A percentile compares a stretch with the other conserved stretches of the same genome.
These are phyloP conservation scores for Colletotrichum sp. DNA, from an alignment of 2,329 filamentous ascomycete genomes.

Conservation along the genomic window DNA sequence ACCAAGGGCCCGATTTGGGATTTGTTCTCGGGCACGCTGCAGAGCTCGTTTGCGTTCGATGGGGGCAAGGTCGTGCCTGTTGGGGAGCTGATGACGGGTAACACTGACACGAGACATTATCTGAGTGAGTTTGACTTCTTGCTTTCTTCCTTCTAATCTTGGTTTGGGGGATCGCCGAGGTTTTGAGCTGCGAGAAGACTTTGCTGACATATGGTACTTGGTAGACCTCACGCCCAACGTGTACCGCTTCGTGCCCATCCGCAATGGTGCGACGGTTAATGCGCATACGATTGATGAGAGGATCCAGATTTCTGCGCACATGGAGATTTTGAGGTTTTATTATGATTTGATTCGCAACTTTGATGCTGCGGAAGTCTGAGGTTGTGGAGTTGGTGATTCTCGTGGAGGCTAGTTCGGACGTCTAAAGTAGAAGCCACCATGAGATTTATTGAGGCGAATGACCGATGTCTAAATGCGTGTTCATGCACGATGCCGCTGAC, in stretches of 20 bases:
- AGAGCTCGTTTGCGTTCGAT: constrained; percentile 12
- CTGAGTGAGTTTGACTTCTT: not conserved
- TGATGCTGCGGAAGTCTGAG: not conserved
- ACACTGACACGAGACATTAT: constrained; percentile 19
- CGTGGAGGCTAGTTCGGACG: too few relatives aligned
- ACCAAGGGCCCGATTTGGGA: constrained; percentile 9
- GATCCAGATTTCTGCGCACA: constrained; percentile 9
- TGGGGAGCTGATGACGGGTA: constrained; percentile 12
- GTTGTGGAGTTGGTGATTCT: too few relatives aligned
- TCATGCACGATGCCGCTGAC: too few relatives aligned
- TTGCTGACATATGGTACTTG: not conserved
- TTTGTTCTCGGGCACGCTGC: constrained; percentile 13
- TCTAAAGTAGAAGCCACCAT: too few relatives aligned
- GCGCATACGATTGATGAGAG: constrained; percentile 20
- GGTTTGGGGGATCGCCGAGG: too few relatives aligned
- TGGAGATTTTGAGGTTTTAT: constrained; percentile 17
- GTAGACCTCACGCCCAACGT: constrained; percentile 1
- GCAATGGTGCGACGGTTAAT: not conserved
- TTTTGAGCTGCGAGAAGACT: not conserved
- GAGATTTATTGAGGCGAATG: too few relatives aligned
- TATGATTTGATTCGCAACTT: constrained; percentile 19
- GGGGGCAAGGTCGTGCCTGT: constrained; percentile 12
- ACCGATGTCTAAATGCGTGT: too few relatives aligned
- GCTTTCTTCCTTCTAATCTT: too few relatives aligned
- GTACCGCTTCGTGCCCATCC: constrained; percentile 13